These are phyloP conservation scores for Suhomyces bokatorum DNA, from an alignment of 1,139 yeast genomes.

Conservation along the genomic window DNA sequence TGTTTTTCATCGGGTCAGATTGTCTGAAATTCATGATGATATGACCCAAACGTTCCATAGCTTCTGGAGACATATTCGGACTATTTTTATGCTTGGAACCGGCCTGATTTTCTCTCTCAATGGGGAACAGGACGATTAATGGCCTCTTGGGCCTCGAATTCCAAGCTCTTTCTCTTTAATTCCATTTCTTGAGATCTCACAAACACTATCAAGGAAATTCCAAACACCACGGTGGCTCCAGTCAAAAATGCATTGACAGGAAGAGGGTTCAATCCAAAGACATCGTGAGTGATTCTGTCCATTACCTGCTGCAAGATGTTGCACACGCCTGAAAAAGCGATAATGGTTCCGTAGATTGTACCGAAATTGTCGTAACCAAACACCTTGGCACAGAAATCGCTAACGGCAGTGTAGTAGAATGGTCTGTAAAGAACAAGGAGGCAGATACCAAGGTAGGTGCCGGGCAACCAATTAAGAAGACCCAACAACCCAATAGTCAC, in stretches of 20 bases:
- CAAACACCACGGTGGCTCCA: constrained; percentile 53
- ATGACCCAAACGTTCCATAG: too few species aligned
- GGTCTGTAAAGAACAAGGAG: constrained; percentile 85
- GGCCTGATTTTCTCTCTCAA: constrained; percentile 14
- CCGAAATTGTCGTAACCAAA: constrained; percentile 94
- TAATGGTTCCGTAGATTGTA: constrained; percentile 83
- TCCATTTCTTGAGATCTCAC: constrained; percentile 55
- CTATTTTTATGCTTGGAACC: neutral
- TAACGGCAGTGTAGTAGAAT: constrained; percentile 86
- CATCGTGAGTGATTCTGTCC: constrained; percentile 68
- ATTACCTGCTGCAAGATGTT: constrained; percentile 70
- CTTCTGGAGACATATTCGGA: too few species aligned
- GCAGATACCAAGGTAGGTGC: constrained; percentile 62
- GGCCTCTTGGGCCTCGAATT: constrained; percentile 64
- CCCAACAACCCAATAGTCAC: constrained; percentile 69
- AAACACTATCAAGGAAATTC: constrained; percentile 50
- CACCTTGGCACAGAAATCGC: constrained; percentile 88
- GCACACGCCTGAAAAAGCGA: constrained; percentile 76
- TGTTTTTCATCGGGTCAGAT: too few species aligned
- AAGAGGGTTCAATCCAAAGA: constrained; percentile 69
- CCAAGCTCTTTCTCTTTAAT: constrained; percentile 54
- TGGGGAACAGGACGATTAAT: constrained; percentile 50
- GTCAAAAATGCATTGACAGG: constrained; percentile 69
- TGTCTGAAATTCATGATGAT: too few species aligned
- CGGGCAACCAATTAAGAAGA: constrained; percentile 51